Evolutionary conservation across 2,329 filamentous ascomycete species (phyloP).

Genomic region (Albifimbria verrucaria): DNA sequence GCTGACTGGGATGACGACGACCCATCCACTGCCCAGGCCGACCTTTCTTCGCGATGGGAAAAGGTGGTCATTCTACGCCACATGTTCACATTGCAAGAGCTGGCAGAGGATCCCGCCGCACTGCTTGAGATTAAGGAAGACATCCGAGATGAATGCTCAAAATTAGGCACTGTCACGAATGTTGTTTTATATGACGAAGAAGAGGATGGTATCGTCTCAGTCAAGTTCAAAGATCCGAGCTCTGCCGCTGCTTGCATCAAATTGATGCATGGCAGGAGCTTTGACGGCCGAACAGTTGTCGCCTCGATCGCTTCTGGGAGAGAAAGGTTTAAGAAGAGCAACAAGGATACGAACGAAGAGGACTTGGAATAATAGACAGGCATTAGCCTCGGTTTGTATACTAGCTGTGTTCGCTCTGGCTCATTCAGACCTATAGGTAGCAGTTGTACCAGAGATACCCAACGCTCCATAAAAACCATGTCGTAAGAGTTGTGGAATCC

Average conservation of each 20-base stretch:
- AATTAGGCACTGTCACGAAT: slow-evolving; percentile 84
- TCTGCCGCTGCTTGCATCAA: slow-evolving; percentile 70
- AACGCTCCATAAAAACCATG: neutral
- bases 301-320: slow-evolving; percentile 69
- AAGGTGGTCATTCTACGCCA: slow-evolving; percentile 85
- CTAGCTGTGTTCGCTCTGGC: neutral
- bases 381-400: neutral
- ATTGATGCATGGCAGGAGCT: slow-evolving; percentile 76
- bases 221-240: slow-evolving; percentile 72
- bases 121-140: slow-evolving; percentile 93
- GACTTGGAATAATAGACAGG: slow-evolving; percentile 24
- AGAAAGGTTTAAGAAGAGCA: slow-evolving; percentile 71
- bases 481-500: too few species aligned
- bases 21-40: slow-evolving; percentile 42
- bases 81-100: slow-evolving; percentile 86
- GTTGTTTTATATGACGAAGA: slow-evolving; percentile 89
- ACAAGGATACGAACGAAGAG: slow-evolving; percentile 48
- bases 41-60: slow-evolving; percentile 57
- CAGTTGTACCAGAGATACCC: neutral
- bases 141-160: slow-evolving; percentile 83
- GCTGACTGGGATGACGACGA: slow-evolving; percentile 96
- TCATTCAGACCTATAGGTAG: neutral
- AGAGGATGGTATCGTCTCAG: slow-evolving; percentile 76
- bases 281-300: slow-evolving; percentile 68
- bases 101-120: slow-evolving; percentile 79